phyloP scores from a whole-genome alignment of 1,139 yeast genomes.

The Pichia cactophila region DNA sequence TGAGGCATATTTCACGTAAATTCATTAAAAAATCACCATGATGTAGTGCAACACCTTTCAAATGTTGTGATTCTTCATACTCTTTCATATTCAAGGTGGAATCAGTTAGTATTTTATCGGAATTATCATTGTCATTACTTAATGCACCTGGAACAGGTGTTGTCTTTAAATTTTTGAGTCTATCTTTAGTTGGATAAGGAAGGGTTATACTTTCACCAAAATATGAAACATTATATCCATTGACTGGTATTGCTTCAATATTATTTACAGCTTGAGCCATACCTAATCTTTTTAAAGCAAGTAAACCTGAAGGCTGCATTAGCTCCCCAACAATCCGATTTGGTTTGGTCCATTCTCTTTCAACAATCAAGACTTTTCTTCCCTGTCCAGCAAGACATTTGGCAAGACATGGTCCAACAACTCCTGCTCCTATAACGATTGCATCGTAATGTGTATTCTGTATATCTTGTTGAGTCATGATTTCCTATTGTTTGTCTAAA shows the following conservation, averaged over 20 bases:
- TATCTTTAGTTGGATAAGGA: slow-evolving; percentile 59
- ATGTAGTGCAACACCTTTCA: slow-evolving; percentile 77
- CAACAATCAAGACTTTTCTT: slow-evolving; percentile 64
- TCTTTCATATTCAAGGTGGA: slow-evolving; percentile 38
- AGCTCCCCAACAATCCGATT: slow-evolving; percentile 96
- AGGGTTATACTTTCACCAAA: slow-evolving; percentile 48
- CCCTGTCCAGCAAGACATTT: slow-evolving; percentile 89
- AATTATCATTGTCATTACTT: slow-evolving; percentile 48
- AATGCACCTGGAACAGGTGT: slow-evolving; percentile 52
- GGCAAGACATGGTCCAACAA: slow-evolving; percentile 90
- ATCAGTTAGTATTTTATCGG: slow-evolving; percentile 43
- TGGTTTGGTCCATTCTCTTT: slow-evolving; percentile 86
- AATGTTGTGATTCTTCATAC: slow-evolving; percentile 57
- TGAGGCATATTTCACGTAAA: slow-evolving; percentile 61
- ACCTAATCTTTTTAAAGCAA: slow-evolving; percentile 74
- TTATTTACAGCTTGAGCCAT: slow-evolving; percentile 71
- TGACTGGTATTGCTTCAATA: slow-evolving; percentile 70
- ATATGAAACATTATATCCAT: slow-evolving; percentile 77
- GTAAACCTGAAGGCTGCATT: slow-evolving; percentile 90
- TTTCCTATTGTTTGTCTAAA: too few species aligned
- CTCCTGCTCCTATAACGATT: slow-evolving; percentile 88
- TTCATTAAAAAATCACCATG: slow-evolving; percentile 84
- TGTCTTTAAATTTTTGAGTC: slow-evolving; percentile 34
- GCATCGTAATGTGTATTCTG: slow-evolving; percentile 40
- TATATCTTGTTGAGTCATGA: not conserved